Percentiles rank a stretch among this genome's conserved stretches.
phyloP scores from a whole-genome alignment of 306 rosid genomes.

The Gillenia trifoliata region DNA sequence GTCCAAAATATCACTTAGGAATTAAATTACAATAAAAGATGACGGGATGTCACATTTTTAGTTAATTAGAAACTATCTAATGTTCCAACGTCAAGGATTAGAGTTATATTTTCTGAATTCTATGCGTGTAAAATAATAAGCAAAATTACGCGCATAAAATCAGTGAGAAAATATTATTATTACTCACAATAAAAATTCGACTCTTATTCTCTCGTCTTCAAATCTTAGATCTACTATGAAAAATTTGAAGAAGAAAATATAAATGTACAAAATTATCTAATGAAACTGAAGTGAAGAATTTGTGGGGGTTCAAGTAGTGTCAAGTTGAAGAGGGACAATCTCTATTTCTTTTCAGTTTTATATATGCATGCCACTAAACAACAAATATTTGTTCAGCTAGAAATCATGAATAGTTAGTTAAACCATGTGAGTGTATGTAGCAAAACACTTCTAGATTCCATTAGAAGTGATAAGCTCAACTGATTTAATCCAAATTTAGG shows the following conservation, averaged over 20 bases:
- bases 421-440: background rate
- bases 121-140: too few species aligned
- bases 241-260: background rate
- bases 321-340: background rate
- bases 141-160: background rate
- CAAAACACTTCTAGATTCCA: background rate
- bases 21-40: too few species aligned
- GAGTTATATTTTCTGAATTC: background rate
- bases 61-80: background rate
- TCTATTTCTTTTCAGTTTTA: background rate
- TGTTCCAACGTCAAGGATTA: background rate
- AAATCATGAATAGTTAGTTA: background rate
- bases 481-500: background rate
- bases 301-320: background rate
- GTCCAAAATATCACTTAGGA: too few species aligned
- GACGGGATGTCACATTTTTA: too few species aligned
- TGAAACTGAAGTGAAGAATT: background rate
- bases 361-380: constrained; percentile 1
- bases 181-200: background rate
- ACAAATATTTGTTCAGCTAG: background rate
- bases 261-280: background rate
- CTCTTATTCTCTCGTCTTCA: background rate
- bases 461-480: background rate
- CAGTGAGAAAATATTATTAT: background rate
- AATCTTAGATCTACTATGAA: background rate